Conservation (phyloP, 179 eudicot genomes). For the Camellia oleifera region DNA sequence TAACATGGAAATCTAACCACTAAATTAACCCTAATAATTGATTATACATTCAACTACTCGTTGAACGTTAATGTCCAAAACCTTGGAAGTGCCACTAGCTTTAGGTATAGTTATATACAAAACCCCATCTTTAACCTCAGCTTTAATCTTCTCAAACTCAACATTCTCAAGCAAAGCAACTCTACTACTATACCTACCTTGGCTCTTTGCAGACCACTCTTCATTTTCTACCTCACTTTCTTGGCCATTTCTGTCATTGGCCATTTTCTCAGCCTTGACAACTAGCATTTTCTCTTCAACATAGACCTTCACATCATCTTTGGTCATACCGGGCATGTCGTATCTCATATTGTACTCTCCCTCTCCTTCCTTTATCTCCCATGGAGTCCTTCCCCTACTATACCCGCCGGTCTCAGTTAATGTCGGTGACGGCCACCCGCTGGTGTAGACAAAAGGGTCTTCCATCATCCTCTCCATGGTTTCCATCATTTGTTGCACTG, state of each 20-base stretch:
- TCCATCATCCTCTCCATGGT: slow-evolving; percentile 77
- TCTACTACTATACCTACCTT: slow-evolving; percentile 51
- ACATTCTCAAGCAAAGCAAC: slow-evolving; percentile 79
- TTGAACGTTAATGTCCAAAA: slow-evolving; percentile 59
- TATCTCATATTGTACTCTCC: slow-evolving; percentile 67
- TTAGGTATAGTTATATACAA: slow-evolving; percentile 65
- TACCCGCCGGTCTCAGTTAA: slow-evolving; percentile 25
- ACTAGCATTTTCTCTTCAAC: slow-evolving; percentile 80
- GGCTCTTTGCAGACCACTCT: slow-evolving; percentile 63
- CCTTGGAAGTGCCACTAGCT: slow-evolving; percentile 37
- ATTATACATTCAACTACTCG: slow-evolving; percentile 14
- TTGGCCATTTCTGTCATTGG: slow-evolving; percentile 20
- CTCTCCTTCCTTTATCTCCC: slow-evolving; percentile 75
- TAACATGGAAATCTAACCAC: no score
- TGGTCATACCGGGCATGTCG: slow-evolving; percentile 85
- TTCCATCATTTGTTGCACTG: slow-evolving; percentile 87
- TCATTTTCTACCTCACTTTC: slow-evolving; percentile 25
- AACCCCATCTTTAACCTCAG: slow-evolving; percentile 81
- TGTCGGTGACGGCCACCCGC: slow-evolving; percentile 20
- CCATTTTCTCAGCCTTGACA: slow-evolving; percentile 54
- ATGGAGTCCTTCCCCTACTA: slow-evolving; percentile 64
- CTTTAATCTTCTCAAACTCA: slow-evolving; percentile 74
- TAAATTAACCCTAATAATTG: no score
- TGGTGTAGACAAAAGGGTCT: slow-evolving; percentile 47
- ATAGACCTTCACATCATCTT: slow-evolving; percentile 63